These are phyloP conservation scores for Geosmithia morbida DNA, from an alignment of 2,329 filamentous ascomycete species.

Conservation along the genomic window DNA sequence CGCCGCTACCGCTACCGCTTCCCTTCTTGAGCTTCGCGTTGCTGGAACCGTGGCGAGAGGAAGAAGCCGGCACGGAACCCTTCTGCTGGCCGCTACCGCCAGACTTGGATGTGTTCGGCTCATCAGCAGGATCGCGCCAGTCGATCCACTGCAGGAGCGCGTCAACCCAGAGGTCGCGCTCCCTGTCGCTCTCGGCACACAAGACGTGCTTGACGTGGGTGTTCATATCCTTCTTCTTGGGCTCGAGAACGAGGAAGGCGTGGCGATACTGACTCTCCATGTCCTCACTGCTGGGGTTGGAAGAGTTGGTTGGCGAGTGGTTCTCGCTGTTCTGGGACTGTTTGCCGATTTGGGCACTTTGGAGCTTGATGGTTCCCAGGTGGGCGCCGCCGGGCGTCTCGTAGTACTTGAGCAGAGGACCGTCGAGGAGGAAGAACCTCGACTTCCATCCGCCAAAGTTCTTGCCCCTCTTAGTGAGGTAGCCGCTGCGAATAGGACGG, in stretches of 20 bases:
- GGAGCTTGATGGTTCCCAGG: conserved; percentile 83
- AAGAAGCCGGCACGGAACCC: conserved; percentile 4
- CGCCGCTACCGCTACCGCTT: not conserved
- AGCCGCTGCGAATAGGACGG: conserved; percentile 66
- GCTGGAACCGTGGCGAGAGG: not conserved
- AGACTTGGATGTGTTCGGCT: conserved; percentile 16
- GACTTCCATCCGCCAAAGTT: conserved; percentile 99
- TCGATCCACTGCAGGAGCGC: conserved; percentile 83
- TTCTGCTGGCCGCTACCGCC: conserved; percentile 21
- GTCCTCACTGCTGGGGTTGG: conserved; percentile 47
- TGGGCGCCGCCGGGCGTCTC: conserved; percentile 83
- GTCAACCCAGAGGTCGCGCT: conserved; percentile 90
- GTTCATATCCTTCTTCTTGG: conserved; percentile 87
- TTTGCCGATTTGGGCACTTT: conserved; percentile 84
- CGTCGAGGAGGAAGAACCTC: conserved; percentile 46
- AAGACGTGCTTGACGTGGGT: conserved; percentile 85
- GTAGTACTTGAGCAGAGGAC: conserved; percentile 67
- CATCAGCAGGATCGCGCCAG: conserved; percentile 45
- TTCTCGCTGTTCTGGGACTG: conserved; percentile 42
- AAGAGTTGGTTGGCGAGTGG: conserved; percentile 42
- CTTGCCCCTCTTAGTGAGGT: conserved; percentile 92
- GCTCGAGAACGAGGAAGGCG: conserved; percentile 87
- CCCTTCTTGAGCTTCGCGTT: not conserved
- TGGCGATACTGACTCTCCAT: conserved; percentile 90
- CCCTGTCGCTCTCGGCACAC: conserved; percentile 85